Percentiles rank a stretch among this genome's conserved stretches.
Evolutionary conservation across 768 basidiomycete genomes (phyloP).

Genomic region (Podaxis sp.): DNA sequence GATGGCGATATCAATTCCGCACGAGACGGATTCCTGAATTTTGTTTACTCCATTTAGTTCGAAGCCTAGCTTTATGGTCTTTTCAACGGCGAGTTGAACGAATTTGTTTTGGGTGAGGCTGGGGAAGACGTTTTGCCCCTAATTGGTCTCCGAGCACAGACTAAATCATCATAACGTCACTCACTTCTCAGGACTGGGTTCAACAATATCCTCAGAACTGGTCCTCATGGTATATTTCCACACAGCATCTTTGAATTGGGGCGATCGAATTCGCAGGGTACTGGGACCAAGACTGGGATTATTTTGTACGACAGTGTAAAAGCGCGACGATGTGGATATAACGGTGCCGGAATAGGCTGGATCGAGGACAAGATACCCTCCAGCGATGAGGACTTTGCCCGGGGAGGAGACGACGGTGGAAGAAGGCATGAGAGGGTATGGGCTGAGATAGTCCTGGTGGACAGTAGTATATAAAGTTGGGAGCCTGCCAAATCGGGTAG

Average conservation of each 20-base stretch:
- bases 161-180: constrained; percentile 16
- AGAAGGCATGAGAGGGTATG: constrained; percentile 31
- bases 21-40: constrained; percentile 37
- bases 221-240: constrained; percentile 67
- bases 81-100: constrained; percentile 83
- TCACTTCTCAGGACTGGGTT: constrained; percentile 35
- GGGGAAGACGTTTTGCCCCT: constrained; percentile 13
- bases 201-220: constrained; percentile 29
- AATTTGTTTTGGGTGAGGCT: constrained; percentile 80
- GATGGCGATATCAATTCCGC: constrained; percentile 73
- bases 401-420: constrained; percentile 83
- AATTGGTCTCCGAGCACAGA: constrained; percentile 4
- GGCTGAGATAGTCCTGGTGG: constrained; percentile 13
- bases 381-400: constrained; percentile 93
- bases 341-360: constrained; percentile 80
- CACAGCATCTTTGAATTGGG: constrained; percentile 79
- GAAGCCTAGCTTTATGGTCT: constrained; percentile 61
- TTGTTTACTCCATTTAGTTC: constrained; percentile 49
- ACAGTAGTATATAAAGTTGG: constrained; percentile 11
- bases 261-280: constrained; percentile 75
- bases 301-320: constrained; percentile 74
- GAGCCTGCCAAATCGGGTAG: constrained; percentile 6
- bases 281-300: constrained; percentile 23
- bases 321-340: constrained; percentile 89
- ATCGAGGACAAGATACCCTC: constrained; percentile 96